Evolutionary conservation across 495 filamentous ascomycete species (phyloP).

Genomic region (Penicillium daleae): DNA sequence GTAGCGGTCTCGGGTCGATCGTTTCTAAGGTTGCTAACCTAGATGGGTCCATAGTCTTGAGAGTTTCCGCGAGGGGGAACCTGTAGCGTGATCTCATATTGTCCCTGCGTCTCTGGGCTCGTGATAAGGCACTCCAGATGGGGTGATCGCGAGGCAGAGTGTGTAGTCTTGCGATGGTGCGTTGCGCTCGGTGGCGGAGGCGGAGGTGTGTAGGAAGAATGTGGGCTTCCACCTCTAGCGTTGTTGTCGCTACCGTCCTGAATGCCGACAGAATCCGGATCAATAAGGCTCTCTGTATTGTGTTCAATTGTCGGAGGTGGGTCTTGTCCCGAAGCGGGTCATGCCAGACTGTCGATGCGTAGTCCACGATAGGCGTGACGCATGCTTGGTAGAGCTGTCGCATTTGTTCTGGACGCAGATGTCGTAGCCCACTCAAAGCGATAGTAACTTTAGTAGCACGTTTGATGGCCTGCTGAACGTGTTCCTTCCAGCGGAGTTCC

Average conservation of each 20-base stretch:
- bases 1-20: constrained; percentile 26
- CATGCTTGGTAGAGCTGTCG: constrained; percentile 12
- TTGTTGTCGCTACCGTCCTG: not conserved
- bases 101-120: constrained; percentile 16
- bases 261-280: constrained; percentile 5
- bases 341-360: constrained; percentile 14
- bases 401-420: constrained; percentile 11
- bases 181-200: not conserved
- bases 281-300: constrained; percentile 4
- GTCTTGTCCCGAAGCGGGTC: constrained; percentile 16
- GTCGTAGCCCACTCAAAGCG: constrained; percentile 3
- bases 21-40: constrained; percentile 21
- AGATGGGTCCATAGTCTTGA: constrained; percentile 18
- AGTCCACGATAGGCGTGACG: constrained; percentile 11
- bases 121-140: constrained; percentile 14
- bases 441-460: constrained; percentile 7
- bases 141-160: constrained; percentile 20
- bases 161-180: constrained; percentile 11
- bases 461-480: constrained; percentile 6
- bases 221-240: not conserved
- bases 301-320: constrained; percentile 13
- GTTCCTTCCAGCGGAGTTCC: constrained; percentile 1
- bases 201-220: not conserved
- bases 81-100: constrained; percentile 6
- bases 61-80: constrained; percentile 23